Evolutionary conservation across 345 rosid genomes (phyloP).

Genomic region (Eutrema heterophyllum): DNA sequence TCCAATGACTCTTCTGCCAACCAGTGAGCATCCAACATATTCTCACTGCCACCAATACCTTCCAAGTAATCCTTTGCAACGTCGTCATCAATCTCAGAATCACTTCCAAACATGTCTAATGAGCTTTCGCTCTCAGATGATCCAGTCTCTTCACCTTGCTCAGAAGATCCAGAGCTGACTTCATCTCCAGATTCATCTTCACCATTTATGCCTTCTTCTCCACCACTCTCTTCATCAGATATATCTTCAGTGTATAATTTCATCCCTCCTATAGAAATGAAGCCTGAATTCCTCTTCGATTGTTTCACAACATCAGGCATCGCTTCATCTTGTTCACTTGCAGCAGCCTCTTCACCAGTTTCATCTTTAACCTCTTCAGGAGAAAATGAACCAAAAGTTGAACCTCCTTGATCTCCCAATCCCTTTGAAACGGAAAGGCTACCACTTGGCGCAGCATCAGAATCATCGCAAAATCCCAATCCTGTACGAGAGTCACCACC

Average conservation of each 20-base stretch:
- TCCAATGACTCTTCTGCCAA: constrained; percentile 45
- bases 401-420: constrained; percentile 31
- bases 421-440: constrained; percentile 40
- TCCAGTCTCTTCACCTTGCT: constrained; percentile 30
- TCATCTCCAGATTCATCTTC: constrained; percentile 32
- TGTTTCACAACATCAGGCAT: constrained; percentile 27
- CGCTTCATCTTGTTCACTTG: constrained; percentile 34
- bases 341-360: constrained; percentile 21
- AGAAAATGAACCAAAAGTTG: constrained; percentile 16
- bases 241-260: constrained; percentile 73
- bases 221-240: constrained; percentile 54
- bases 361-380: constrained; percentile 32
- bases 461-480: constrained; percentile 55
- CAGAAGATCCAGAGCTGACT: constrained; percentile 40
- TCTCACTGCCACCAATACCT: constrained; percentile 78
- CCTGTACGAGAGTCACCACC: constrained; percentile 62
- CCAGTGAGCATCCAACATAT: constrained; percentile 54
- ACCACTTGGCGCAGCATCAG: constrained; percentile 44
- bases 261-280: constrained; percentile 72
- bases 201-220: constrained; percentile 33
- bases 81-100: constrained; percentile 65
- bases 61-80: constrained; percentile 83
- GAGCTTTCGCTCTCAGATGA: constrained; percentile 48
- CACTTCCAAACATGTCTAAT: constrained; percentile 40
- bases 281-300: constrained; percentile 55